These are phyloP conservation scores for Ziziphus jujuba DNA, from an alignment of 306 rosid genomes.

Conservation along the genomic window DNA sequence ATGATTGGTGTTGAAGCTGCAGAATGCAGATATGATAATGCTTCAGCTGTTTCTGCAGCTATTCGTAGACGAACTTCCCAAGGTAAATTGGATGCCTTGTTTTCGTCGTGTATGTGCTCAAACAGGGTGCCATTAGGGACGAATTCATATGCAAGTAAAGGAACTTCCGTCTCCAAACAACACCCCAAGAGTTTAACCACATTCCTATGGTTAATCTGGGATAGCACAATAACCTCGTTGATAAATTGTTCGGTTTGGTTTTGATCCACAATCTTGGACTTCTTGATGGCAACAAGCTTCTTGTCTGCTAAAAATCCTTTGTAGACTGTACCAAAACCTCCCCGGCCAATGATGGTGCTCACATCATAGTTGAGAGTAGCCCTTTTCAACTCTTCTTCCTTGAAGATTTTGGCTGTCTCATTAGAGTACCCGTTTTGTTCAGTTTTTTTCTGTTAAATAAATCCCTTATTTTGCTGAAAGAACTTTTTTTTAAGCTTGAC, in stretches of 20 bases:
- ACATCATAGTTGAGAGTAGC: neutral
- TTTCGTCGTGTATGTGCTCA: neutral
- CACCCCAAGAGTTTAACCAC: neutral
- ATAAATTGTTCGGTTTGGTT: neutral
- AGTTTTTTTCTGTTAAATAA: neutral
- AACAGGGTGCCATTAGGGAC: neutral
- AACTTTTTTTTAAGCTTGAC: neutral
- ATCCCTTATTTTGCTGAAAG: neutral
- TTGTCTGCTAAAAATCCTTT: neutral
- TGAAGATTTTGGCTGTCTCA: neutral
- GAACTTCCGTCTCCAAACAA: neutral
- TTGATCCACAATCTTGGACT: conserved; percentile 3
- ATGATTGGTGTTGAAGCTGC: neutral
- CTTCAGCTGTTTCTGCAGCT: neutral
- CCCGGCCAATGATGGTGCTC: neutral
- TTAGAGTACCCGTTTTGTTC: no score
- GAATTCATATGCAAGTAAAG: neutral
- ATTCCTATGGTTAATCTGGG: neutral
- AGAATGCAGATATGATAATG: neutral
- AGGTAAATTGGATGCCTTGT: neutral
- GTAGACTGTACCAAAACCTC: neutral
- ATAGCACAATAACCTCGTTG: neutral
- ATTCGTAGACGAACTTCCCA: neutral
- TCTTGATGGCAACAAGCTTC: neutral
- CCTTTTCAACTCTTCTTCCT: neutral